Percentiles rank a stretch among this genome's conserved stretches.
Evolutionary conservation across 2,329 filamentous ascomycete species (phyloP).

Genomic region (Claviceps fusiformis): DNA sequence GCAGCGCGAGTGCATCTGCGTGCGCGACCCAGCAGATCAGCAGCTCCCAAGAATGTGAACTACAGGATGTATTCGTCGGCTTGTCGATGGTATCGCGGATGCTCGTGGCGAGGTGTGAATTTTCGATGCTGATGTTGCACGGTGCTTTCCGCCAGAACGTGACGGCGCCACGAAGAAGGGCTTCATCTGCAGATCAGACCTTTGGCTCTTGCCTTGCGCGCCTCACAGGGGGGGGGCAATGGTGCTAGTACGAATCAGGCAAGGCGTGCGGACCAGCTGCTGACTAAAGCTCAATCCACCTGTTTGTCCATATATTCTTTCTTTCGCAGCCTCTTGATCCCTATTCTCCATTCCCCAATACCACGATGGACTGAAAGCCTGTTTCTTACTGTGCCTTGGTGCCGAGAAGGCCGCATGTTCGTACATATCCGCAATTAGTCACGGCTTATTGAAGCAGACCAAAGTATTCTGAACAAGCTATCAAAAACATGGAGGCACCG

Average conservation of each 20-base stretch:
- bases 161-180: neutral
- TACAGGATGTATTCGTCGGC: neutral
- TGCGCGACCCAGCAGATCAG: constrained; percentile 12
- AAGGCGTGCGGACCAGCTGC: neutral
- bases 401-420: too few species aligned
- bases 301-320: neutral
- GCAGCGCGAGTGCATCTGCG: constrained; percentile 20
- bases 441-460: too few species aligned
- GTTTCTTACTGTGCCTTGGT: too few species aligned
- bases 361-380: too few species aligned
- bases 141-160: neutral
- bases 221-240: neutral
- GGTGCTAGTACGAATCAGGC: neutral
- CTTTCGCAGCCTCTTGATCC: neutral
- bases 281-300: constrained; percentile 10
- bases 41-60: constrained; percentile 1
- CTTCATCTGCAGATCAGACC: neutral
- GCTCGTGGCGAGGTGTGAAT: neutral
- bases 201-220: neutral
- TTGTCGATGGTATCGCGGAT: neutral
- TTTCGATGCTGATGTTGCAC: neutral
- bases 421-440: too few species aligned
- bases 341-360: too few species aligned
- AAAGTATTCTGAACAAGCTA: too few species aligned
- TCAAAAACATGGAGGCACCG: too few species aligned